These are phyloP conservation scores for Heritiera fomes DNA, from an alignment of 345 rosid species.

Conservation along the genomic window DNA sequence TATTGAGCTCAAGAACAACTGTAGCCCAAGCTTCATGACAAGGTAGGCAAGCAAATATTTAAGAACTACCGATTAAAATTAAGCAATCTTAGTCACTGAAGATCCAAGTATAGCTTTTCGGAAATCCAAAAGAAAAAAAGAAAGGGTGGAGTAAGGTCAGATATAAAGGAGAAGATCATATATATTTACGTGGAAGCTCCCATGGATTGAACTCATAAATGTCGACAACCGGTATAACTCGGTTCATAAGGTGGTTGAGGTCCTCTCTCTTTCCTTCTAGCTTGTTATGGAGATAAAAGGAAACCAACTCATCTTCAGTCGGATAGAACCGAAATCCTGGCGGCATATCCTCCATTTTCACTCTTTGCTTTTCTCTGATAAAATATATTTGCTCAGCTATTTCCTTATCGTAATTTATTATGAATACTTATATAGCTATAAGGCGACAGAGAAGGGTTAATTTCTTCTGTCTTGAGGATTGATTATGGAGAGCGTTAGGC, in stretches of 20 bases:
- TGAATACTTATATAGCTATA: neutral
- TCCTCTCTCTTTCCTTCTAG: slow-evolving; percentile 33
- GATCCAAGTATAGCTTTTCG: neutral
- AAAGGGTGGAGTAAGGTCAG: no score
- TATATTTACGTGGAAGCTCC: slow-evolving; percentile 46
- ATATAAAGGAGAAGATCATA: neutral
- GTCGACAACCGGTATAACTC: slow-evolving; percentile 54
- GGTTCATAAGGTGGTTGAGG: slow-evolving; percentile 38
- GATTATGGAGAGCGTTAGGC: neutral
- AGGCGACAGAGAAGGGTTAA: neutral
- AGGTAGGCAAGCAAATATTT: no score
- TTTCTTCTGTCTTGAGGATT: neutral
- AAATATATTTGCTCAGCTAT: neutral
- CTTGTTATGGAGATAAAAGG: slow-evolving; percentile 47
- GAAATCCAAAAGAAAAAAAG: neutral
- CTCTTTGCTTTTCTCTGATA: neutral
- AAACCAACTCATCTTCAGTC: slow-evolving; percentile 54
- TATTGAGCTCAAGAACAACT: no score
- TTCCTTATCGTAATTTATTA: neutral
- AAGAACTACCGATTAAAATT: neutral
- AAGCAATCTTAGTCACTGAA: neutral
- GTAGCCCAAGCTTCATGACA: no score
- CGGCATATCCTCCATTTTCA: slow-evolving; percentile 37
- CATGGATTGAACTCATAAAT: slow-evolving; percentile 46
- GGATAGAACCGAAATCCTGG: slow-evolving; percentile 67